Percentiles rank a stretch among this genome's conserved stretches.
Conservation (phyloP, 108 stramenopile genomes). For the Conticribra guillardii region DNA sequence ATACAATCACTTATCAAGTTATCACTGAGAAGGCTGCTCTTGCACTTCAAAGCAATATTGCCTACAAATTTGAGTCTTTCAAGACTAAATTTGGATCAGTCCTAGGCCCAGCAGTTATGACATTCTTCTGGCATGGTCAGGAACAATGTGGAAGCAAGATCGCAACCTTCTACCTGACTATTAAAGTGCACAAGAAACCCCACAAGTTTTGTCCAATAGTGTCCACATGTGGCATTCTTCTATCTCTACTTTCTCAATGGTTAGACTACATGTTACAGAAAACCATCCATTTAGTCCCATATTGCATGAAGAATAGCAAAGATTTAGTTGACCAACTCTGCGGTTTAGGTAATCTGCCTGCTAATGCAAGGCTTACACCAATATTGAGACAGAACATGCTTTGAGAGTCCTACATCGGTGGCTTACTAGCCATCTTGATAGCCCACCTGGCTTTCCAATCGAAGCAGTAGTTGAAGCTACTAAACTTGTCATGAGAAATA, state of each 20-base stretch:
- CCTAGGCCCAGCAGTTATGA: no score
- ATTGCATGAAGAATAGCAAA: background rate
- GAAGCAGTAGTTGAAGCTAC: constrained; percentile 7
- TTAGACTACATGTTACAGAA: background rate
- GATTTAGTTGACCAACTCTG: background rate
- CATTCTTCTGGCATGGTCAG: background rate
- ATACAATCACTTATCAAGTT: background rate
- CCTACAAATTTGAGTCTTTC: background rate
- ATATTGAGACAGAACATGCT: constrained; percentile 30
- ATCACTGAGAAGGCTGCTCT: no score
- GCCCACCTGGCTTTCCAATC: constrained; percentile 2
- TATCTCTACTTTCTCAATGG: background rate
- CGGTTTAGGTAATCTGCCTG: background rate
- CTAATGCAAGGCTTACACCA: constrained; percentile 26
- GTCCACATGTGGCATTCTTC: background rate
- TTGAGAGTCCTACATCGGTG: constrained; percentile 8
- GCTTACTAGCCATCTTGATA: background rate
- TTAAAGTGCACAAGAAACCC: background rate
- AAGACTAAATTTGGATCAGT: background rate
- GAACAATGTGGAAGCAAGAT: background rate
- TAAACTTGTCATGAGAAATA: constrained; percentile 21
- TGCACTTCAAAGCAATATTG: background rate
- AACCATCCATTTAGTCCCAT: background rate
- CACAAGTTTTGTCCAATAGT: background rate
- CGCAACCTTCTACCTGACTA: background rate